Percentiles rank a stretch among this genome's conserved stretches.
Evolutionary conservation across 495 filamentous ascomycete species (phyloP).

Genomic region (Hypoxylon lenormandii): DNA sequence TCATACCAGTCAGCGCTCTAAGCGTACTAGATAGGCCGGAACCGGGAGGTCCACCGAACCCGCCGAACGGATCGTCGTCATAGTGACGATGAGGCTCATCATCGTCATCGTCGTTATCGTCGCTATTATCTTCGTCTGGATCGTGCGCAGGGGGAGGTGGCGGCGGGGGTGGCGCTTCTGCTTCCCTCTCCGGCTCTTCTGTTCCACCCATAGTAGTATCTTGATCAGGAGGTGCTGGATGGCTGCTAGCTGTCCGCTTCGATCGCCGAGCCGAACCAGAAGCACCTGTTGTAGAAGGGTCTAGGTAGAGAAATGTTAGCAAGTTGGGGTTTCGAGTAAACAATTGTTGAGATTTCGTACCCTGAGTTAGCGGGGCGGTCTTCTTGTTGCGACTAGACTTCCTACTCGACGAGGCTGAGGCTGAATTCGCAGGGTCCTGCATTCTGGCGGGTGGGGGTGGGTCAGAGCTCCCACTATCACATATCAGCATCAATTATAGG

Average conservation of each 20-base stretch:
- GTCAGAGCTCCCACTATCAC: slow-evolving; percentile 42
- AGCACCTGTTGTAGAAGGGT: slow-evolving; percentile 47
- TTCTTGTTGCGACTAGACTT: slow-evolving; percentile 77
- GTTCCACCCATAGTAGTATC: slow-evolving; percentile 68
- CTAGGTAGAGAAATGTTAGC: slow-evolving; percentile 24
- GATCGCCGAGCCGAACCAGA: slow-evolving; percentile 61
- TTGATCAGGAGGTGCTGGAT: slow-evolving; percentile 61
- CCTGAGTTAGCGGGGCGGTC: slow-evolving; percentile 52
- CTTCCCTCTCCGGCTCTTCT: slow-evolving; percentile 72
- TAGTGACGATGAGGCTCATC: slow-evolving; percentile 62
- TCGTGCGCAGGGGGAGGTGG: slow-evolving; percentile 60
- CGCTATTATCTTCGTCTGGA: slow-evolving; percentile 60
- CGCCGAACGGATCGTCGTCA: slow-evolving; percentile 82
- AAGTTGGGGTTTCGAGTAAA: slow-evolving; percentile 17
- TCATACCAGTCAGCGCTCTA: slow-evolving; percentile 87
- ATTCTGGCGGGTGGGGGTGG: slow-evolving; percentile 45
- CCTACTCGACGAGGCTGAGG: slow-evolving; percentile 70
- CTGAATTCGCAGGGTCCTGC: slow-evolving; percentile 50
- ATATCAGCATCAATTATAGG: slow-evolving; percentile 30
- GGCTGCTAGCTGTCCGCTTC: slow-evolving; percentile 65
- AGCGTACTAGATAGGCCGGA: slow-evolving; percentile 81
- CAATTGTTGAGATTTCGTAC: slow-evolving; percentile 47
- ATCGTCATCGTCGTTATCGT: slow-evolving; percentile 64
- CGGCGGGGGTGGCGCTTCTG: slow-evolving; percentile 56
- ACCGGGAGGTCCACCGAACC: slow-evolving; percentile 73